phyloP scores from a whole-genome alignment of 805 yeast species.

The Saturnispora saitoi region DNA sequence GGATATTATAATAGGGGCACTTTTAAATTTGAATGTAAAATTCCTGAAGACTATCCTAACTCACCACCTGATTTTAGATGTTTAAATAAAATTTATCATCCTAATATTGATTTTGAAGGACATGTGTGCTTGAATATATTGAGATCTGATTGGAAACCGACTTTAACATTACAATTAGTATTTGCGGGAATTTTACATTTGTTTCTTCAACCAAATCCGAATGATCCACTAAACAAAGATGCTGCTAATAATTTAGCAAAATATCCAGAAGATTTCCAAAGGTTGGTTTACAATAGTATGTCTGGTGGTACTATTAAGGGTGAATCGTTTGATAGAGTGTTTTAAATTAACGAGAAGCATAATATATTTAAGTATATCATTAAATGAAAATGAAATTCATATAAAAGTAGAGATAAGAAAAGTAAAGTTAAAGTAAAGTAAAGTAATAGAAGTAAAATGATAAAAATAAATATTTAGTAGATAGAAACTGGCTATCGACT shows the following conservation, averaged over 20 bases:
- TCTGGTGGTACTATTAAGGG: slow-evolving; percentile 57
- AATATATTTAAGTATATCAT: background rate
- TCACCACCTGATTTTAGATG: slow-evolving; percentile 85
- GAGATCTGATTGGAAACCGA: slow-evolving; percentile 96
- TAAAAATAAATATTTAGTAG: too few relatives aligned
- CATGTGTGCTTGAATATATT: slow-evolving; percentile 86
- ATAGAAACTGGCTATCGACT: background rate
- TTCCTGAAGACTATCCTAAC: slow-evolving; percentile 75
- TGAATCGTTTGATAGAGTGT: slow-evolving; percentile 55
- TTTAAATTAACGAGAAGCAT: background rate
- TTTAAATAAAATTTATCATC: slow-evolving; percentile 71
- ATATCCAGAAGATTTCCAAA: slow-evolving; percentile 41
- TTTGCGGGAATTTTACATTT: slow-evolving; percentile 79
- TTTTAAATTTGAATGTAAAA: slow-evolving; percentile 59
- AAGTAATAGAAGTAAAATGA: too few relatives aligned
- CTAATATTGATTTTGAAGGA: slow-evolving; percentile 85
- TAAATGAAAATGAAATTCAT: too few relatives aligned
- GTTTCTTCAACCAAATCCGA: slow-evolving; percentile 83
- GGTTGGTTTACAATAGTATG: slow-evolving; percentile 58
- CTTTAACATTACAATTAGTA: slow-evolving; percentile 69
- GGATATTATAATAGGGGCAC: slow-evolving; percentile 65
- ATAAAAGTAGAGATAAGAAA: too few relatives aligned
- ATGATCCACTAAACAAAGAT: slow-evolving; percentile 87
- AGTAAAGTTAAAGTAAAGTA: too few relatives aligned
- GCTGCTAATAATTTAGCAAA: slow-evolving; percentile 57